Conservation (phyloP, 331 rosid species). For the Arachis monticola region DNA sequence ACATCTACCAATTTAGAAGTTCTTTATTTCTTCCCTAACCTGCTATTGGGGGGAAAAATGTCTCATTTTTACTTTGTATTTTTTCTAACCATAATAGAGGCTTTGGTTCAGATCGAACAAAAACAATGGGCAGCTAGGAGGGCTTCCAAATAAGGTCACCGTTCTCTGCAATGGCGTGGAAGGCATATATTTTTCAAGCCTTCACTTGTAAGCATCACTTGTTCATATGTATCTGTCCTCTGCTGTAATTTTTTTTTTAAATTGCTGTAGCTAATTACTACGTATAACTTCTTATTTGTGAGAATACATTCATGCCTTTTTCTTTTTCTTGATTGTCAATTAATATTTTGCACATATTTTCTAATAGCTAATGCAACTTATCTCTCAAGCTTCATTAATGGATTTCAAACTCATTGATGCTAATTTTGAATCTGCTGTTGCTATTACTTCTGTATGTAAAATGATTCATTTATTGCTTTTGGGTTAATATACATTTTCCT, state of each 20-base stretch:
- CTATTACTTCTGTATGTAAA: too few relatives aligned
- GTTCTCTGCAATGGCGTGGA: conserved; percentile 76
- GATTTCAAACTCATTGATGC: too few relatives aligned
- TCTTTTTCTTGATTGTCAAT: too few relatives aligned
- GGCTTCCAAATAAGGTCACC: conserved; percentile 79
- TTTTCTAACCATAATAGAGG: conserved; percentile 43
- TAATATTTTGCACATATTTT: too few relatives aligned
- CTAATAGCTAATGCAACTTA: too few relatives aligned
- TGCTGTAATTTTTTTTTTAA: conserved; percentile 1
- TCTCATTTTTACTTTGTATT: not conserved
- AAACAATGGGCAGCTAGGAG: conserved; percentile 54
- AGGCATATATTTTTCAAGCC: conserved; percentile 74
- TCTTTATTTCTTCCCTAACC: not conserved
- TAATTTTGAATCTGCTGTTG: too few relatives aligned
- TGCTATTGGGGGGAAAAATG: not conserved
- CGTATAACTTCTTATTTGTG: too few relatives aligned
- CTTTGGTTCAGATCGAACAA: conserved; percentile 60
- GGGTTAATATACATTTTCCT: too few relatives aligned
- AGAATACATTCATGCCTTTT: too few relatives aligned
- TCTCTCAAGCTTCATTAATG: too few relatives aligned
- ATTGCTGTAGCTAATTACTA: not conserved
- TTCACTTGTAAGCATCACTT: conserved; percentile 80
- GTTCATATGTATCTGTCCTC: conserved; percentile 28
- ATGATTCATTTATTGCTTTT: too few relatives aligned
- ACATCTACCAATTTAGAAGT: conserved; percentile 17